These are phyloP conservation scores for Capronia epimyces DNA, from an alignment of 2,329 filamentous ascomycete species.

Conservation along the genomic window DNA sequence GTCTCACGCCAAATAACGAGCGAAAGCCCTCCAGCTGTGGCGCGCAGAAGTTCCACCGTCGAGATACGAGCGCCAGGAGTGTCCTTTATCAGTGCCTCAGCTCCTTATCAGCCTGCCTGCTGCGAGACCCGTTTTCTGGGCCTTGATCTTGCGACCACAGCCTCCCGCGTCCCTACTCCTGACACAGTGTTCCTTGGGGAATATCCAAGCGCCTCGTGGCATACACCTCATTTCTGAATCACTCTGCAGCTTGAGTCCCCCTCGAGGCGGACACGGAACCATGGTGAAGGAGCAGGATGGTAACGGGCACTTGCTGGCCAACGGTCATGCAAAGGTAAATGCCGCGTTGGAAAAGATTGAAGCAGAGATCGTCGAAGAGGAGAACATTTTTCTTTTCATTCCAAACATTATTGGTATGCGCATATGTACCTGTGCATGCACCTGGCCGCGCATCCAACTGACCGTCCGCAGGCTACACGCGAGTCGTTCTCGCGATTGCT, in stretches of 20 bases:
- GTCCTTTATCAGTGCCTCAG: conserved; percentile 1
- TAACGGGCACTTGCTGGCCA: conserved; percentile 21
- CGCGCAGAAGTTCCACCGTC: neutral
- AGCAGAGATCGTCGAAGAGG: conserved; percentile 40
- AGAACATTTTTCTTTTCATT: conserved; percentile 78
- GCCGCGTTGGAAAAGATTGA: conserved; percentile 32
- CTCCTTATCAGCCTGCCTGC: neutral
- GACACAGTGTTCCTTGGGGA: neutral
- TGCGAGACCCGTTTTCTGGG: neutral
- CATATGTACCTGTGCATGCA: neutral
- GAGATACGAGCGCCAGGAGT: neutral
- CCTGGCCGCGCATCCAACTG: neutral
- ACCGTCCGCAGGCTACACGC: conserved; percentile 59
- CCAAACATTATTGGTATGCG: conserved; percentile 72
- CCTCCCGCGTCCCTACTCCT: neutral
- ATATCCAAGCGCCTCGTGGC: no score
- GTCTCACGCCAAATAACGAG: neutral
- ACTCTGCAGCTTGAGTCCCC: neutral
- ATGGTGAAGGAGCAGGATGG: conserved; percentile 14
- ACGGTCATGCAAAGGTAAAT: conserved; percentile 34
- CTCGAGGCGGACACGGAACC: neutral
- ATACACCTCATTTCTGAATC: neutral
- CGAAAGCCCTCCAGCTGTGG: neutral
- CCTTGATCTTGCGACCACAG: neutral
- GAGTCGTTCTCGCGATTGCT: conserved; percentile 75